Percentiles rank a stretch among this genome's conserved stretches.
Evolutionary conservation across 2,329 filamentous ascomycete genomes (phyloP).

Genomic region (Aspergillus quadrilineatus): DNA sequence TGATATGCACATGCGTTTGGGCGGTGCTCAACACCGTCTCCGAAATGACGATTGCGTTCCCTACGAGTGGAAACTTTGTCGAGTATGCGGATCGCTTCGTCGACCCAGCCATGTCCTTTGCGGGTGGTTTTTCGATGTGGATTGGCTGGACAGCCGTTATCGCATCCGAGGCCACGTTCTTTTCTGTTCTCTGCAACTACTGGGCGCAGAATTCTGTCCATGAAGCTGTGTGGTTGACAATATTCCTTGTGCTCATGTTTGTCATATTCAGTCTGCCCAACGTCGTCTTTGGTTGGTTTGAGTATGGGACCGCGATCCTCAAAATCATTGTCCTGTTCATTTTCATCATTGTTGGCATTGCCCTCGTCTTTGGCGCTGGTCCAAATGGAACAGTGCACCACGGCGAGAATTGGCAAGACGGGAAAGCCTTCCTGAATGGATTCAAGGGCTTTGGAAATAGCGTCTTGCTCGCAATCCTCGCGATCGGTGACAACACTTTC

Average conservation of each 20-base stretch:
- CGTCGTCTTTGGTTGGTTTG: conserved; percentile 3
- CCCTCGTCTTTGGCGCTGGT: conserved; percentile 1
- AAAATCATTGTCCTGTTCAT: conserved; percentile 8
- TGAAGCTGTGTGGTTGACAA: not conserved
- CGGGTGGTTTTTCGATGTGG: conserved; percentile 2
- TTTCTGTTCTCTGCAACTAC: conserved; percentile 3
- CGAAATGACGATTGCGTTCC: conserved; percentile 41
- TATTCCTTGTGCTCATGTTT: conserved; percentile 6
- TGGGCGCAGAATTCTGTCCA: conserved; percentile 1
- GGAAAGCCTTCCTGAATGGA: not conserved
- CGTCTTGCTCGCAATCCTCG: conserved; percentile 1
- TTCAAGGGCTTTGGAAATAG: conserved; percentile 1
- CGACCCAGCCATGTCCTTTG: conserved; percentile 13
- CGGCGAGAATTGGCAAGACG: conserved; percentile 4
- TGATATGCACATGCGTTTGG: conserved; percentile 33
- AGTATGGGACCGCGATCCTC: conserved; percentile 2
- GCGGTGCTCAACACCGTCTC: conserved; percentile 33
- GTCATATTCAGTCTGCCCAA: conserved; percentile 1
- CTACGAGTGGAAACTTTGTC: conserved; percentile 6
- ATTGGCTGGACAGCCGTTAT: conserved; percentile 10
- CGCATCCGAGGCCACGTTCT: conserved; percentile 1
- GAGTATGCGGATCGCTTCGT: conserved; percentile 14
- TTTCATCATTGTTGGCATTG: conserved; percentile 3
- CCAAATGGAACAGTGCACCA: not conserved
- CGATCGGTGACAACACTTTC: conserved; percentile 5